Evolutionary conservation across 1,284 basidiomycete species (phyloP), one percentile per base, ranked within the genome.

Genomic region (Puccinia horiana): DNA sequence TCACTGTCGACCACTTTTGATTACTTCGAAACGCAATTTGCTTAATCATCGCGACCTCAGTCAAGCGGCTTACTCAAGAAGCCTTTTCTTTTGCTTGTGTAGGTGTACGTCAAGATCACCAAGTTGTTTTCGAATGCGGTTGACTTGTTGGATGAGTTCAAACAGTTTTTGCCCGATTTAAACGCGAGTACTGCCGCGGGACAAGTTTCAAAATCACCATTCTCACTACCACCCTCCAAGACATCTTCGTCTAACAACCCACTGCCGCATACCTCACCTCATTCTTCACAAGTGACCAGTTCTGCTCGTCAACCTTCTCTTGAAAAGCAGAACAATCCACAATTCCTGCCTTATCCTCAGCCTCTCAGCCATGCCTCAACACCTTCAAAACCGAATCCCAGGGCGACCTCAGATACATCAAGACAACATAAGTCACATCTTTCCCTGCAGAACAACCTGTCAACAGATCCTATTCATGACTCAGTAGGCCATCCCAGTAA

Each of bases 31-130:
- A 32, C 6, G 20, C 16, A 14, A 26, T 73, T 23, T 11, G 35
- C 44, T 32, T 42, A 26, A 49, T 47, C 20, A 18, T 18, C 37
- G 32, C 23, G 20, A 67, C 63, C 1, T 26, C 9, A 67, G 23
- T 26, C 69, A 72, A 72, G 47, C 35, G 35, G 29, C 42, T 76
- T 61, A 63, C 49, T 63, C 1, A 76, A 9, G 12, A 56, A 23
- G 5, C 26, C 18, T 47, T 20, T 14, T 35, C 47, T n/a, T 70
- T 47, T n/a, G n/a, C n/a, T n/a, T n/a, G n/a, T n/a, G 14, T n/a
- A 82, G 80, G 80, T 82, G n/a, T 82, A 82, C 56, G 70, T 76
- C 32, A 61, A 82, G 74, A 63, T 82, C 20, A 82, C 80, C 32
- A 65, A 75, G 26, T 32, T 82, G n/a, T 82, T 82, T 56, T 44